phyloP scores from a whole-genome alignment of 345 rosid genomes.

The Rhodomyrtus tomentosa region DNA sequence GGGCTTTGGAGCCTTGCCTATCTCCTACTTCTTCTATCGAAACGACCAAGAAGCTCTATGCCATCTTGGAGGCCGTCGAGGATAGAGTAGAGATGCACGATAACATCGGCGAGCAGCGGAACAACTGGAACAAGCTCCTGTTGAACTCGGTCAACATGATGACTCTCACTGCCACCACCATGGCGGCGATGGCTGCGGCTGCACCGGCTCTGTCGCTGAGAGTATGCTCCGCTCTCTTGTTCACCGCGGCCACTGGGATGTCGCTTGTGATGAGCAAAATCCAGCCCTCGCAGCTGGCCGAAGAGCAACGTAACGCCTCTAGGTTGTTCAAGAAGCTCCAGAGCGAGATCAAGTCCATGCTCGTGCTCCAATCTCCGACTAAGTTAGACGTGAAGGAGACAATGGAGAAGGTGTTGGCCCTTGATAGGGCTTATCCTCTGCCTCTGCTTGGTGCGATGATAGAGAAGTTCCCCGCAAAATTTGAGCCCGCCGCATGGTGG shows the following conservation, averaged over 20 bases:
- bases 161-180: constrained; percentile 40
- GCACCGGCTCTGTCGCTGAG: neutral
- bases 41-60: constrained; percentile 14
- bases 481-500: constrained; percentile 27
- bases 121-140: constrained; percentile 51
- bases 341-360: constrained; percentile 3
- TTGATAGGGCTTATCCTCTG: constrained; percentile 28
- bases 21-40: neutral
- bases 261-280: constrained; percentile 16
- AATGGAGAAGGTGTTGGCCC: constrained; percentile 14
- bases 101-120: constrained; percentile 51
- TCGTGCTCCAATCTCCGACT: constrained; percentile 1
- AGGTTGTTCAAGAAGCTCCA: constrained; percentile 20
- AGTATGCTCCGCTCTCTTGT: constrained; percentile 5
- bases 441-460: constrained; percentile 28
- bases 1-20: neutral
- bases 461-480: constrained; percentile 14
- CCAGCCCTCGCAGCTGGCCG: constrained; percentile 32
- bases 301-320: constrained; percentile 22
- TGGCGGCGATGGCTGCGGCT: neutral
- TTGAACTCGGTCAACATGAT: constrained; percentile 64
- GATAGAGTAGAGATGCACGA: constrained; percentile 65
- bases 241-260: constrained; percentile 19
- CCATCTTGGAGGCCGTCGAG: constrained; percentile 39
- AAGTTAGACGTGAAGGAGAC: constrained; percentile 3